Base-by-base conservation (phyloP, 768 basidiomycete genomes). In the Scleroderma citrinum region DNA sequence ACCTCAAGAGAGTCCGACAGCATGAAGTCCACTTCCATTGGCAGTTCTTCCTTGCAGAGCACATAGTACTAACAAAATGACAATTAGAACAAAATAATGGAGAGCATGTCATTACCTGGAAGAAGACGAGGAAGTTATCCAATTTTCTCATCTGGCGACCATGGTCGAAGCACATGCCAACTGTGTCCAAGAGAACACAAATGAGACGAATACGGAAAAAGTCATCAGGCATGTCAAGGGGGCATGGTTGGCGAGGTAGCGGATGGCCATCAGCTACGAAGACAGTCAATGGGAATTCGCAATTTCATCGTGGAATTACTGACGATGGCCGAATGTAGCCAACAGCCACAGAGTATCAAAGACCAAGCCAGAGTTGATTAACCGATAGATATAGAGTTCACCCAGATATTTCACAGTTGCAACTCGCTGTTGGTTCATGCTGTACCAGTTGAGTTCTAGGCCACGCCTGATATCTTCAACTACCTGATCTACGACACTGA, bases 11-110 rank as follows among this genome's bases (percentile, higher is more conserved):
- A 96, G 65, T 99, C 96, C 0, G 83, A 82, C 7, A 96, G 66
- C 92, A 97, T 95, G 68, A 98, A 99, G 46, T 96, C 94, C 11
- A 96, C 87, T 54, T 99, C 96, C 93, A 97, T 94, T 0, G 96
- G 86, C n/a, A 94, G 65, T 20, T 82, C 73, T 39, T 83, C 77
- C 69, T 99, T 99, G 72, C 88, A 90, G n/a, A 85, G 75, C 14
- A 88, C 74, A 65, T 98, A 99, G 50, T 93, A 85, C 81, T 85
- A 51, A 24, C 36, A 14, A 13, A 11, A 30, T 13, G 44, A 57
- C n/a, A 52, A 45, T 29, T 43, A 24, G 44, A 36, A 40, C 8
- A 46, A 45, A 12, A 43, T 46, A 23, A 3, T 13, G 10, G 24
- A 36, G 11, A 17, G 52, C 13, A 32, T 26, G 20, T 34, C 3